These are phyloP conservation scores for Hemileccinum impolitum DNA, from an alignment of 768 basidiomycete species.

Conservation along the genomic window DNA sequence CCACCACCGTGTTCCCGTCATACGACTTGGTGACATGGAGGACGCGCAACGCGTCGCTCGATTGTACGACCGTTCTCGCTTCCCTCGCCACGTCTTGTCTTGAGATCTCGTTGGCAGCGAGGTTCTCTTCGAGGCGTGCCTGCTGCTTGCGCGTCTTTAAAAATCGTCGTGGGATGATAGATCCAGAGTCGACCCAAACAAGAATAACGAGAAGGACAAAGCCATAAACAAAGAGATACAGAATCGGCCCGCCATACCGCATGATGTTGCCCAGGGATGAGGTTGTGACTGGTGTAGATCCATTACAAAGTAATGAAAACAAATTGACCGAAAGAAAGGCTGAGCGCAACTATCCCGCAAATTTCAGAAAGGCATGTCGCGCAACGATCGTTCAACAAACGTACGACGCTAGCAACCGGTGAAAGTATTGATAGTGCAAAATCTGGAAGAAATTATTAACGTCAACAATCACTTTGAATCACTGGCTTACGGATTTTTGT, in stretches of 20 bases:
- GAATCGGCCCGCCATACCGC: constrained; percentile 71
- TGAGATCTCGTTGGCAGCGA: constrained; percentile 13
- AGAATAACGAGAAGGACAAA: constrained; percentile 59
- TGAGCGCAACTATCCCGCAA: constrained; percentile 49
- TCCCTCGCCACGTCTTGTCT: constrained; percentile 56
- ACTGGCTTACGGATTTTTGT: constrained; percentile 50
- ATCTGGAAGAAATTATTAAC: constrained; percentile 30
- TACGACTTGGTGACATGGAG: constrained; percentile 62
- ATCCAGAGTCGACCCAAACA: constrained; percentile 71
- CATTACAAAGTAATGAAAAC: constrained; percentile 70
- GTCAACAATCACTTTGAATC: neutral
- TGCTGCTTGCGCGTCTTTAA: constrained; percentile 21
- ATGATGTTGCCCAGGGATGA: constrained; percentile 50
- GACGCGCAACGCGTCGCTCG: constrained; percentile 60
- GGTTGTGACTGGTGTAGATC: constrained; percentile 42
- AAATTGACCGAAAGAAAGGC: constrained; percentile 74
- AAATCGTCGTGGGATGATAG: constrained; percentile 41
- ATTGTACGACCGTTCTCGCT: constrained; percentile 43
- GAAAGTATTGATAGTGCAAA: constrained; percentile 63
- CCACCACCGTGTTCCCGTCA: constrained; percentile 54
- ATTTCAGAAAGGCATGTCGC: neutral
- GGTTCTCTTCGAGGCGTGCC: constrained; percentile 9
- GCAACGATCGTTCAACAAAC: neutral
- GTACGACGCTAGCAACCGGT: constrained; percentile 54
- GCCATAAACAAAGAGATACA: constrained; percentile 63